Evolutionary conservation across 2,329 filamentous ascomycete genomes (phyloP), one percentile per base, ranked within the genome.

Genomic region (Fusarium nanum): DNA sequence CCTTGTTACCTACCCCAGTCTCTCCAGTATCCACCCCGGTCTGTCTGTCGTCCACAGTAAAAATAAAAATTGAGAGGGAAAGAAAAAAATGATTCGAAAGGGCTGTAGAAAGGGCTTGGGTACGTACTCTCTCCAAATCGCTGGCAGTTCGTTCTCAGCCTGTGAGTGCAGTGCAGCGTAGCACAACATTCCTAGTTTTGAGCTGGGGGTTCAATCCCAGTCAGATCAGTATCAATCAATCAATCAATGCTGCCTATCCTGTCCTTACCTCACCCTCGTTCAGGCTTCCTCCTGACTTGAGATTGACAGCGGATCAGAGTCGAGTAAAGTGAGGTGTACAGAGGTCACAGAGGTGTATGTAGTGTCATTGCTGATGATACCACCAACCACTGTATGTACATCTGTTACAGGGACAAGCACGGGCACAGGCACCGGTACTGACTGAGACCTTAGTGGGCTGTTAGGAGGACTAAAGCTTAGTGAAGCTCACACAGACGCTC

Each of bases 11-110:
- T 69, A 52, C 71, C 70, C 71, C 68, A 70, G 68, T 68, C 64
- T 73, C 68, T 68, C 71, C 71, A 73, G 71, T 73, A 60, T 53
- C 56, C 56, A 71, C 71, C 68, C 71, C 68, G 66, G 71, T 67
- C 71, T 65, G 45, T 49, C 60, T 69, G 56, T 57, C 44, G 53
- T 69, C 56, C 67, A 68, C 66, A 66, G 61, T 49, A 60, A 69
- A 52, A 67, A 49, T 48, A 59, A 69, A 53, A 67, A 50, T 42
- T 40, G 27, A 32, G 28, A 34, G 23, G 53, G 41, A 41, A 48
- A 41, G 52, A 25, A 56, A 69, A 62, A 69, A 69, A 49, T n/a
- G 50, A 66, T 49, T 66, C 27, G 55, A 59, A 58, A 30, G 12
- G 28, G 28, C 28, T 30, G 28, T 30, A 30, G 28, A 56, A 49